These are phyloP conservation scores for Aureococcus anophagefferens DNA, from an alignment of 108 stramenopile species.

Conservation along the genomic window DNA sequence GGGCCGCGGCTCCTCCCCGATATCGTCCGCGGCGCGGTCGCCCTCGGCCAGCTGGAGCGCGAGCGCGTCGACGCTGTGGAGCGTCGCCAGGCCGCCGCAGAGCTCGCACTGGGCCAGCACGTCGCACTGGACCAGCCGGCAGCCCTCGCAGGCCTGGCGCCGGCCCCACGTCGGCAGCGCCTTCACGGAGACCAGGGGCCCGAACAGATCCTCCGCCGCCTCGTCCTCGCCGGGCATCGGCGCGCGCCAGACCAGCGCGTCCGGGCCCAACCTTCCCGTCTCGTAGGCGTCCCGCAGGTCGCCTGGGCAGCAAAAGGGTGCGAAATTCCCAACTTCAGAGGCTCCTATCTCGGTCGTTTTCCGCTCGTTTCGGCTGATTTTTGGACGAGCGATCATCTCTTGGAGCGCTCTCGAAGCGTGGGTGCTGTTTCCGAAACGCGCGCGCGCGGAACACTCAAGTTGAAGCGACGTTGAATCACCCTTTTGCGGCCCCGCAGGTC, in stretches of 20 bases:
- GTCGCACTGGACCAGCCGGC: not conserved
- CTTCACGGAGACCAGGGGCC: too few relatives aligned
- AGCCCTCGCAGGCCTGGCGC: not conserved
- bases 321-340: too few relatives aligned
- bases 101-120: not conserved
- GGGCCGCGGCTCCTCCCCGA: not conserved
- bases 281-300: not conserved
- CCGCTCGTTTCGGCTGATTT: too few relatives aligned
- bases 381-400: too few relatives aligned
- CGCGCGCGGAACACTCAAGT: too few relatives aligned
- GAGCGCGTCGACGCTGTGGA: not conserved
- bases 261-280: not conserved
- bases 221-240: not conserved
- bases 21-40: not conserved
- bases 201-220: too few relatives aligned
- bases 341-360: too few relatives aligned
- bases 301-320: not conserved
- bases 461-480: too few relatives aligned
- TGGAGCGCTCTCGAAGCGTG: too few relatives aligned
- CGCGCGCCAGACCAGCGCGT: not conserved
- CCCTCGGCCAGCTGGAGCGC: not conserved
- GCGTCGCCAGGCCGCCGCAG: not conserved
- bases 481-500: too few relatives aligned
- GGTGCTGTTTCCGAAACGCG: too few relatives aligned
- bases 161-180: not conserved